phyloP scores from a whole-genome alignment of 768 basidiomycete genomes.

The Suillus fuscotomentosus region DNA sequence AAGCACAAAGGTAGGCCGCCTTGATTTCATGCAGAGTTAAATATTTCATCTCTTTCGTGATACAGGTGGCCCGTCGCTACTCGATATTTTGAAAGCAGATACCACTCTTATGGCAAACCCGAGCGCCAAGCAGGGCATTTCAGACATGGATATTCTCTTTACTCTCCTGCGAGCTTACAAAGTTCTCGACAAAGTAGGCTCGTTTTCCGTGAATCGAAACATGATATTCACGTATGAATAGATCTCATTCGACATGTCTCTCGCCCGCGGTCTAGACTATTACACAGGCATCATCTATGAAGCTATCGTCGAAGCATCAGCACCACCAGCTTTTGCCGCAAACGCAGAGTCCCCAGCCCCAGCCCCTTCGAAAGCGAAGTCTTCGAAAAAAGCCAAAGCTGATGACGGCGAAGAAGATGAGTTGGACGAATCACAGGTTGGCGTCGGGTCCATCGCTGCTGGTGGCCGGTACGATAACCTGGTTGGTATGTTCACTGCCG shows the following conservation, averaged over 20 bases:
- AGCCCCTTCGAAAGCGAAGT: conserved; percentile 34
- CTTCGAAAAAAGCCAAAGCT: conserved; percentile 40
- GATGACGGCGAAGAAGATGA: conserved; percentile 65
- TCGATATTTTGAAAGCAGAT: conserved; percentile 69
- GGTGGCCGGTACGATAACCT: conserved; percentile 97
- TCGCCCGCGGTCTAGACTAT: conserved; percentile 97
- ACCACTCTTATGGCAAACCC: conserved; percentile 61
- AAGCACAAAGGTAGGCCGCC: conserved; percentile 78
- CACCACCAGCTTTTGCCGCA: conserved; percentile 76
- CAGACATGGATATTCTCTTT: conserved; percentile 87
- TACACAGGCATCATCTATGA: conserved; percentile 99
- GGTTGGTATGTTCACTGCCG: conserved; percentile 86
- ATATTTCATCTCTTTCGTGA: background rate
- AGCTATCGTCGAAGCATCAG: conserved; percentile 90
- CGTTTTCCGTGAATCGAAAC: background rate
- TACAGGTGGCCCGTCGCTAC: conserved; percentile 74
- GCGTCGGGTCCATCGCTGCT: conserved; percentile 99
- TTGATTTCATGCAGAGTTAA: background rate
- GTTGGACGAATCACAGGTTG: conserved; percentile 88
- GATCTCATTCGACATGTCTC: conserved; percentile 95
- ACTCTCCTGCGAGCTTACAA: conserved; percentile 78
- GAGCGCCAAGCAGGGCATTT: conserved; percentile 77
- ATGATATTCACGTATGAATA: conserved; percentile 26
- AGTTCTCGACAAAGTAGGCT: conserved; percentile 68
- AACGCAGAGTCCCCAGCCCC: conserved; percentile 45